Evolutionary conservation across 345 rosid species (phyloP), one percentile per base, ranked within the genome.

Genomic region (Trapa incisa): DNA sequence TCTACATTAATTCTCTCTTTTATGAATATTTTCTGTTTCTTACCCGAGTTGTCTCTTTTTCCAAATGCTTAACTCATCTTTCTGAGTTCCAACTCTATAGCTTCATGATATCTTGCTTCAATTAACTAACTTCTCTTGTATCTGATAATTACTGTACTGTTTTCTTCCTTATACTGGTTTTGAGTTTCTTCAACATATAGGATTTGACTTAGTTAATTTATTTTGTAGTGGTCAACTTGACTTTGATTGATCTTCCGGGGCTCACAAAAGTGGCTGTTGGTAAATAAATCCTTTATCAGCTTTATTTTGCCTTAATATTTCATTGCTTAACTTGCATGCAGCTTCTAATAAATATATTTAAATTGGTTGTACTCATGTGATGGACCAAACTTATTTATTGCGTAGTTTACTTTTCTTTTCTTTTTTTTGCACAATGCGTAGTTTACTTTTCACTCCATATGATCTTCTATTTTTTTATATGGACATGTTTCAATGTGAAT

Each of bases 211-310:
- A 8, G 3, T 13, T 39, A 35, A 70, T 65, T 14, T 38, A 45
- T 74, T 53, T 64, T 79, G 66, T 89, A 94, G 99, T 95, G 81
- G 99, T 95, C 75, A 91, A 95, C 84, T 79, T 95, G 85, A 95
- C 99, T 8, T 72, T 95, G 76, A 76, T 95, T 72, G 99, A 95
- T 84, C 97, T 95, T 82, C 99, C 99, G 36, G 99, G 99, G 72
- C 97, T 95, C 61, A 95, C 99, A 41, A 95, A 95, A 84, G 96
- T 95, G 45, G 99, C 99, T 63, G 85, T 95, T 65, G 99, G 99
- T 95, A 77, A 85, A 89, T 65, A 33, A 32, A 32, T 65, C 57
- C 35, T 65, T 0, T 16, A 29, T 65, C 42, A 33, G 56, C 45
- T 43, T 22, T 54, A 35, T 33, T 64, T 17, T 65, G 33, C 37